Base-by-base conservation (phyloP, 352 stramenopile genomes). In the Phytophthora crassamura region DNA sequence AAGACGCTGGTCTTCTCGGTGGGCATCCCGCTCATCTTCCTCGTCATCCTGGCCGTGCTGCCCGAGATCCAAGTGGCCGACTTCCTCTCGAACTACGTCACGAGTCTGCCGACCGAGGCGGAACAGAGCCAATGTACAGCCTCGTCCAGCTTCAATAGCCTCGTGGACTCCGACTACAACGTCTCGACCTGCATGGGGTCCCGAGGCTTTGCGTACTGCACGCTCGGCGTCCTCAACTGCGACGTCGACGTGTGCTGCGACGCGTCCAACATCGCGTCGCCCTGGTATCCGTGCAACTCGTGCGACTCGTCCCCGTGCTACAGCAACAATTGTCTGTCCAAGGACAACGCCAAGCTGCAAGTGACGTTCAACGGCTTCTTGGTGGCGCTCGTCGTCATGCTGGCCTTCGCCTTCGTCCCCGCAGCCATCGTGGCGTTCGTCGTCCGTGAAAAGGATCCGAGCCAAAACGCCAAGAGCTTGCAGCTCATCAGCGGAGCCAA, bases 341-440 rank as follows among this genome's bases (percentile, higher is more conserved):
- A 80, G 38, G 63, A 76, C 53, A 82, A 73, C 32, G 80, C 82
- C 28, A 90, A 93, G 58, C 64, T 92, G 0, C 81, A 92, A 48
- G 74, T 80, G 45, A 79, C 74, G 2, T 59, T 92, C 14, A 92
- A 92, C 42, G 78, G 71, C 0, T 91, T 91, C 49, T 64, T 91
- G 12, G 59, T 79, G 10, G 64, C 77, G 0, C 67, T 91, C 28
- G 67, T 93, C 34, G 71, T 85, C 14, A 80, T 90, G 65, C 66
- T 93, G 28, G 84, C 78, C 20, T 90, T 91, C 25, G 77, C 84
- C 1, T 93, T 93, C 47, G 66, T 93, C 15, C 84, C 82, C 4
- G 82, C 84, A 20, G 73, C 78, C 1, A 67, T 90, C 18, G 78
- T 93, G 11, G 80, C 78, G 7, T 90, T 90, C 33, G 59, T 88